Base-by-base conservation (phyloP, 2,329 filamentous ascomycete species). In the Penicillium crustosum region DNA sequence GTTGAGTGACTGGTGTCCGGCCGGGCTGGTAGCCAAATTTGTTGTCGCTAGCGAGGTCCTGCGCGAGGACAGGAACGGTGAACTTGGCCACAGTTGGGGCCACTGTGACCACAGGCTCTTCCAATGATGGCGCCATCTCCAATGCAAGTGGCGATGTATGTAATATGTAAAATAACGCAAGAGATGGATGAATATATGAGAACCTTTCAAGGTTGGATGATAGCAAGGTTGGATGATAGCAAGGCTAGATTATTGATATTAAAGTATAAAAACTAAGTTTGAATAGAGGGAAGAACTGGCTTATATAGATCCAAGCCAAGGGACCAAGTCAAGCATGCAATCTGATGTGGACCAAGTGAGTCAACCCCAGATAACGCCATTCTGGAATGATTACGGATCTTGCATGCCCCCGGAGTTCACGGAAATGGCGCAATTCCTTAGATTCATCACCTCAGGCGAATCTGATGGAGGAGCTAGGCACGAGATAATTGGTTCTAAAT, bases 1-100 rank as follows among this genome's bases (percentile, higher is more conserved):
- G 77, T 21, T 74, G 63, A 60, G 81, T 69, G 33, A 81, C 70
- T 25, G 62, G 53, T 10, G 79, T 80, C 12, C 78, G 76, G 41
- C 82, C 82, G 8, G 82, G 82, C 9, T 77, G 69, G 60, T 82
- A 82, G 36, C 70, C 70, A 51, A 78, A 67, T 48, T 72, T 72
- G 60, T 73, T 72, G 50, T 66, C 61, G 2, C 51, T 43, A 10
- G 53, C 43, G 21, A 58, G 33, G 17, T 49, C 61, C 52, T 70
- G 68, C 47, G 64, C 65, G 12, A 59, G 53, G 27, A 69, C 44
- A 3, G 49, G 49, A 15, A 63, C 53, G 17, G 68, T 42, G 17
- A 55, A 57, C 41, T 53, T 53, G 15, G 29, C 59, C 36, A 54
- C 31, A 8, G 55, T 25, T 19, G 64, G 54, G 25, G 61, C 13